A percentile compares a stretch with the other conserved stretches of the same genome.
Conservation (phyloP, 306 rosid species). For the Quercus ilex region DNA sequence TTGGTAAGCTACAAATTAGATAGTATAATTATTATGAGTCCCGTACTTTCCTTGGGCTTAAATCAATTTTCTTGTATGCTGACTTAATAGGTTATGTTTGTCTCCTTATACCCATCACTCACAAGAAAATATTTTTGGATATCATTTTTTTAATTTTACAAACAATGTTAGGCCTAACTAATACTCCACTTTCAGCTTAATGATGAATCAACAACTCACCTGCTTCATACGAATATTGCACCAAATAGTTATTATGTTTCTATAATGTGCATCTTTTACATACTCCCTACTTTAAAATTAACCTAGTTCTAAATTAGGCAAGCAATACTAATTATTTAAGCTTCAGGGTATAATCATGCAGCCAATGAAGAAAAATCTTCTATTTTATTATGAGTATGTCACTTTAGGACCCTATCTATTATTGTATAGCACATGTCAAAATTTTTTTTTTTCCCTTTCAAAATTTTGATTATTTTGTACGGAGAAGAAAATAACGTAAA, state of each 20-base stretch:
- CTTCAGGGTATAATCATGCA: constrained; percentile 2
- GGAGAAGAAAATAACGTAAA: no score
- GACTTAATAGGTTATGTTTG: no score
- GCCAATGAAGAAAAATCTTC: neutral
- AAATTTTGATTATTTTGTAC: no score
- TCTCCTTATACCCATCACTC: neutral
- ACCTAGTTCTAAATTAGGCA: neutral
- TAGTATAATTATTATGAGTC: no score
- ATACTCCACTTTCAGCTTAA: neutral
- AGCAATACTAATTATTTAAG: neutral
- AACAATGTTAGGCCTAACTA: neutral
- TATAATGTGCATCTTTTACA: neutral
- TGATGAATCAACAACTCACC: constrained; percentile 9
- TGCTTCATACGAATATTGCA: neutral
- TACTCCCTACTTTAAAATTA: neutral
- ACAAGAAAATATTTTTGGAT: neutral
- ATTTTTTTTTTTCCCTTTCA: no score
- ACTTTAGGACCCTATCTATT: no score
- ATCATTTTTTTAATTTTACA: no score
- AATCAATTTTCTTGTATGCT: no score
- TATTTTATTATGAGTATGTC: no score
- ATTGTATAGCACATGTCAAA: no score
- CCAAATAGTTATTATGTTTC: neutral
- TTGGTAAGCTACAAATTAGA: no score
- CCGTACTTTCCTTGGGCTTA: no score